Base-by-base conservation (phyloP, 495 filamentous ascomycete genomes). In the Diplogelasinospora grovesii region DNA sequence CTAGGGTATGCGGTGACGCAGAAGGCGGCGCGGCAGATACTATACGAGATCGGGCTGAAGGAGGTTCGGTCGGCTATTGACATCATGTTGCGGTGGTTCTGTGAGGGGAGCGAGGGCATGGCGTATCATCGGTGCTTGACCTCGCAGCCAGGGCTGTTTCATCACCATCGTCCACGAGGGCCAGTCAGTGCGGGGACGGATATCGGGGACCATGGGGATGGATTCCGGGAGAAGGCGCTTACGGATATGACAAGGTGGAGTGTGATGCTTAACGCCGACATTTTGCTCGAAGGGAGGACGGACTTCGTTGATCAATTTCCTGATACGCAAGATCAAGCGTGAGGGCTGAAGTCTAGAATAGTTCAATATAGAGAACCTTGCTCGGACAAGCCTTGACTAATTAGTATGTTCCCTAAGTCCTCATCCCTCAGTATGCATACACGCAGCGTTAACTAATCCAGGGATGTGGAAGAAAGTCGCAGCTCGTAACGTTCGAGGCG, bases 1-100 rank as follows among this genome's bases (percentile, higher is more conserved):
- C 43, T 63, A 1, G 60, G 43, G 5, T 65, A 63, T 48, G 61
- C 47, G 5, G 46, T 63, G 15, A 54, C 33, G 23, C 60, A 42
- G 29, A 24, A 37, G 9, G 59, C 48, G 3, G 60, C 60, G 27
- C 50, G 44, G 11, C 38, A 45, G 35, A 30, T 63, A 15, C 49
- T 63, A n/a, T 27, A 48, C 41, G 52, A 60, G 39, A 32, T 61
- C 11, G 56, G 50, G 13, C 34, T 61, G 22, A 51, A 56, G 38
- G 41, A 35, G 7, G 36, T 56, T 33, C 46, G 16, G 29, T 41
- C 41, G 7, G 36, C 53, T 1, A 54, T 55, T 29, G 59, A 62
- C 31, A 43, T 60, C 18, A 31, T 55, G 45, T 36, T 62, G 27
- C 36, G 53, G 5, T 53, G 34, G 24, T 62, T 49, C 36, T 60